Conservation (phyloP, 78 protist species). For the Dictyostelium intermedium region DNA sequence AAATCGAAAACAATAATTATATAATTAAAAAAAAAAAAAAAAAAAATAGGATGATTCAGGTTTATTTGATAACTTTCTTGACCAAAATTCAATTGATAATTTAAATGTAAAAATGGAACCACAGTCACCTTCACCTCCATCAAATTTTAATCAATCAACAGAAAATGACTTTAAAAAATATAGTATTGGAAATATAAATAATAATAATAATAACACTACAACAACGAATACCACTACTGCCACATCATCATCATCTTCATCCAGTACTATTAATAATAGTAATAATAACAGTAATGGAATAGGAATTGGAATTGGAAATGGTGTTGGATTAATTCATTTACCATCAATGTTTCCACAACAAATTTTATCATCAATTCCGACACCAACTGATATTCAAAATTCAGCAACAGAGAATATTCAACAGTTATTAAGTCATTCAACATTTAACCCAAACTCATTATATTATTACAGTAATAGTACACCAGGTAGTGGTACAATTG, state of each 20-base stretch:
- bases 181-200: not conserved
- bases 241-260: not conserved
- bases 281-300: not conserved
- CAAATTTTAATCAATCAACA: not conserved
- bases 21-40: not conserved
- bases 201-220: not conserved
- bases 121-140: not conserved
- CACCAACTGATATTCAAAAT: constrained; percentile 26
- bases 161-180: not conserved
- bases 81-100: not conserved
- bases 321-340: not conserved
- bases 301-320: not conserved
- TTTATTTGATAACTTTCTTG: constrained; percentile 20
- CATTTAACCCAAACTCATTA: constrained; percentile 16
- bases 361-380: constrained; percentile 5
- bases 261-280: not conserved
- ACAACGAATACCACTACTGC: not conserved
- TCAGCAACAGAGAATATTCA: constrained; percentile 39
- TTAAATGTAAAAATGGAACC: constrained; percentile 2
- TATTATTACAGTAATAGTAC: not conserved
- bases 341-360: constrained; percentile 11
- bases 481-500: not conserved
- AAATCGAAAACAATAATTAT: not conserved
- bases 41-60: constrained; percentile 31
- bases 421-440: not conserved